These are phyloP conservation scores for Podospora tetraspora DNA, from an alignment of 495 filamentous ascomycete genomes.

Conservation along the genomic window DNA sequence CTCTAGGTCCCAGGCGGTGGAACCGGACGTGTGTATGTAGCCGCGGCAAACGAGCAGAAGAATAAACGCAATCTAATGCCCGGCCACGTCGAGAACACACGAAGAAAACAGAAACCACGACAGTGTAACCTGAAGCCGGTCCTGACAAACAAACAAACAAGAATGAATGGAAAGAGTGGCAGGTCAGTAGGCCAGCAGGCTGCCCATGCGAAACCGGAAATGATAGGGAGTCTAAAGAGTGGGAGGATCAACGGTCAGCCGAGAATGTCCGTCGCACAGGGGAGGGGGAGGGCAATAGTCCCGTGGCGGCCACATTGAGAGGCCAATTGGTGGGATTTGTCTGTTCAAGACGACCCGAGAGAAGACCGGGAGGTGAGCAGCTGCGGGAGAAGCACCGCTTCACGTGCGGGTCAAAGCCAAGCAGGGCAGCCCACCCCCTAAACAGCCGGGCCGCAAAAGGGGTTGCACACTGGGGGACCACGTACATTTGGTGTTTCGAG, in stretches of 20 bases:
- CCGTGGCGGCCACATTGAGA: conserved; percentile 15
- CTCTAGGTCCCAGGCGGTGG: conserved; percentile 30
- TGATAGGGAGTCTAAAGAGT: conserved; percentile 14
- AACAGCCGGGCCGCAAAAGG: conserved; percentile 31
- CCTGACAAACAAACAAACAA: conserved; percentile 22
- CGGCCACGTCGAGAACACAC: conserved; percentile 18
- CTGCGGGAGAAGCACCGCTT: conserved; percentile 17
- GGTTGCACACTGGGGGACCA: conserved; percentile 28
- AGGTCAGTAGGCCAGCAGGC: conserved; percentile 13
- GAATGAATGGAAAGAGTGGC: conserved; percentile 13
- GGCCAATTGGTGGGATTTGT: conserved; percentile 26
- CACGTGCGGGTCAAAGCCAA: conserved; percentile 22
- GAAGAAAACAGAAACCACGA: conserved; percentile 16
- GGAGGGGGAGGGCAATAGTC: conserved; percentile 16
- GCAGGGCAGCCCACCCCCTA: conserved; percentile 26
- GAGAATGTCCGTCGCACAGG: conserved; percentile 13
- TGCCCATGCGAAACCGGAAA: conserved; percentile 20
- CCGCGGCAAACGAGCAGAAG: conserved; percentile 28
- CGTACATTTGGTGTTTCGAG: conserved; percentile 40
- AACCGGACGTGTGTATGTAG: conserved; percentile 33
- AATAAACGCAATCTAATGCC: conserved; percentile 24
- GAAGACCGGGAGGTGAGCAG: conserved; percentile 13
- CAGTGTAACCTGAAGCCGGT: conserved; percentile 23
- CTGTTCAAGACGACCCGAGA: conserved; percentile 24
- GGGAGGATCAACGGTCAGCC: conserved; percentile 23